Evolutionary conservation across 306 rosid genomes (phyloP).

Genomic region (Casuarina cunninghamiana): DNA sequence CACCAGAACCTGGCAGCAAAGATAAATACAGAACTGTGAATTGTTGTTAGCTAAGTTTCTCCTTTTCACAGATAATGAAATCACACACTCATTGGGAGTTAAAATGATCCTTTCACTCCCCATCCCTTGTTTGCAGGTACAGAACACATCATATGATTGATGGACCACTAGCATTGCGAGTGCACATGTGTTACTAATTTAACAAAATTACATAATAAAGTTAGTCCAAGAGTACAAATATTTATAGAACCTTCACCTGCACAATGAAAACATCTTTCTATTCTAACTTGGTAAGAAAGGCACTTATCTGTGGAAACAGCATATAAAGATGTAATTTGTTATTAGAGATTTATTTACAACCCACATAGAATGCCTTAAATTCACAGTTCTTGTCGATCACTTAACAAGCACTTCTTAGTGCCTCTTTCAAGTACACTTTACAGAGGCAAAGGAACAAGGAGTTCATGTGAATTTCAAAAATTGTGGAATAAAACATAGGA

Average conservation of each 20-base stretch:
- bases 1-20: conserved; percentile 62
- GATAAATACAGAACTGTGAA: neutral
- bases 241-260: neutral
- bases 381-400: neutral
- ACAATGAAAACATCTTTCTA: neutral
- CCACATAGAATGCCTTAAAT: neutral
- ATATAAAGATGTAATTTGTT: neutral
- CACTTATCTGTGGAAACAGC: neutral
- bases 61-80: neutral
- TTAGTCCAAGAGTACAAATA: neutral
- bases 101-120: neutral
- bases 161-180: neutral
- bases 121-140: neutral
- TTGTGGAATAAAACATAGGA: neutral
- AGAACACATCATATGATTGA: neutral
- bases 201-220: neutral
- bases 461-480: neutral
- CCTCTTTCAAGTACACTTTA: neutral
- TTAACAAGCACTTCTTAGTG: neutral
- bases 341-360: neutral
- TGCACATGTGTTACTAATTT: neutral
- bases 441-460: neutral
- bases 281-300: neutral
- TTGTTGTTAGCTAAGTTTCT: neutral
- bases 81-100: neutral